phyloP scores from a whole-genome alignment of 148 eudicot species.

The Chenopodium quinoa region DNA sequence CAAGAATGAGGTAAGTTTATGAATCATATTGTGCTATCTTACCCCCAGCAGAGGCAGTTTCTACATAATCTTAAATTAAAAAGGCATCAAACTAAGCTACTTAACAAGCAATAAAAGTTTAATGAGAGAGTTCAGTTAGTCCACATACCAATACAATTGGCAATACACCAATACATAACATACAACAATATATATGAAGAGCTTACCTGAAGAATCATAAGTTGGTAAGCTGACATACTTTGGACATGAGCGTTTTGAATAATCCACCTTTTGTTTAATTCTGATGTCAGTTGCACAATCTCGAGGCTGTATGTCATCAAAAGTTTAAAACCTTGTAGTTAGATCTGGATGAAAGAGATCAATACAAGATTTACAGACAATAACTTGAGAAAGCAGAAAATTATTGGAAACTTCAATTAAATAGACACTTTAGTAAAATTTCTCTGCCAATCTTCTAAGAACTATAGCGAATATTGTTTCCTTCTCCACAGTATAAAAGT shows the following conservation, averaged over 20 bases:
- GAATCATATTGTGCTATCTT: no score
- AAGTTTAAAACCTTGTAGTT: background rate
- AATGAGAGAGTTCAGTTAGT: background rate
- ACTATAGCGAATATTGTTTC: background rate
- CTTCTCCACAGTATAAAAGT: background rate
- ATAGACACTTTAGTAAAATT: background rate
- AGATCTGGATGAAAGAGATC: background rate
- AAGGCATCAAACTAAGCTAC: no score
- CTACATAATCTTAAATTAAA: no score
- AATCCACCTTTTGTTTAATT: constrained; percentile 22
- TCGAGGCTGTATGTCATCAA: constrained; percentile 59
- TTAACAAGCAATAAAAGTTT: background rate
- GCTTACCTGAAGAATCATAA: constrained; percentile 48
- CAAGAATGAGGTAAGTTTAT: no score
- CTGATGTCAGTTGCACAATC: constrained; percentile 49
- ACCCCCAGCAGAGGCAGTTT: no score
- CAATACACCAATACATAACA: background rate
- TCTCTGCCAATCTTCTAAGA: background rate
- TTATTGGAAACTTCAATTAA: background rate
- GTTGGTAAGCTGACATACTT: constrained; percentile 78
- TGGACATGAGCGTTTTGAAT: constrained; percentile 61
- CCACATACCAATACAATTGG: background rate
- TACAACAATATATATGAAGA: constrained; percentile 1
- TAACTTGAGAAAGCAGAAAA: background rate
- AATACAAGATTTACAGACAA: background rate